Base-by-base conservation (phyloP, 345 rosid species). In the Rhizophora apiculata region DNA sequence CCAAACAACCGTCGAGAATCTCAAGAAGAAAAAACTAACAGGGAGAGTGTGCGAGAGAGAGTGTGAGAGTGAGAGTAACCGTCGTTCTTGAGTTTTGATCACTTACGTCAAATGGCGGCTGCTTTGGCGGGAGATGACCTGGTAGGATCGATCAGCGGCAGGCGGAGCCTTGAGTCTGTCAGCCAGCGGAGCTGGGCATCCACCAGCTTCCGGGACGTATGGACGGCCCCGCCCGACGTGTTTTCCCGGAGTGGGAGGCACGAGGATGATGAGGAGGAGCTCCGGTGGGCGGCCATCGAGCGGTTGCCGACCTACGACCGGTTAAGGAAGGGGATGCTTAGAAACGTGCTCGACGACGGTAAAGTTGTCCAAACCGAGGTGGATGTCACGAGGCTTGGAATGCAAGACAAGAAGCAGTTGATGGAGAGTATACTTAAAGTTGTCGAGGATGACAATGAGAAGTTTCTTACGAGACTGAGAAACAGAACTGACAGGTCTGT, bases 231-330 rank as follows among this genome's bases (percentile, higher is more conserved):
- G 0, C 60, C 85, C 2, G 91, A 78, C 3, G 77, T 73, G 16
- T 87, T 83, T 71, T 74, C 49, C 69, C 60, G 80, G 22, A 86
- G 86, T 52, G 70, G 34, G 7, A 49, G 69, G 11, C 68, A 75
- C 65, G 30, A 83, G 15, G 82, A 88, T 22, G 97, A 91, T 20
- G 96, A 89, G 78, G 85, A 84, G 82, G 96, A 91, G 78, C 97
- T 94, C 29, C 81, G 81, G 74, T 91, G 98, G 98, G 97, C 97
- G 6, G 98, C 97, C 24, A 80, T 94, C n/a, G 97, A 94, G 83
- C 83, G 98, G 39, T 73, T 94, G 5, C 97, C 98, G 26, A 94
- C 98, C n/a, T 85, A 67, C 68, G 97, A 89, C 64, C 77, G 98
- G 75, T 13, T 91, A 76, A 66, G 88, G 57, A 94, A 82, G 70